Conservation (phyloP, 495 filamentous ascomycete species). For the Chaetomium tenue region DNA sequence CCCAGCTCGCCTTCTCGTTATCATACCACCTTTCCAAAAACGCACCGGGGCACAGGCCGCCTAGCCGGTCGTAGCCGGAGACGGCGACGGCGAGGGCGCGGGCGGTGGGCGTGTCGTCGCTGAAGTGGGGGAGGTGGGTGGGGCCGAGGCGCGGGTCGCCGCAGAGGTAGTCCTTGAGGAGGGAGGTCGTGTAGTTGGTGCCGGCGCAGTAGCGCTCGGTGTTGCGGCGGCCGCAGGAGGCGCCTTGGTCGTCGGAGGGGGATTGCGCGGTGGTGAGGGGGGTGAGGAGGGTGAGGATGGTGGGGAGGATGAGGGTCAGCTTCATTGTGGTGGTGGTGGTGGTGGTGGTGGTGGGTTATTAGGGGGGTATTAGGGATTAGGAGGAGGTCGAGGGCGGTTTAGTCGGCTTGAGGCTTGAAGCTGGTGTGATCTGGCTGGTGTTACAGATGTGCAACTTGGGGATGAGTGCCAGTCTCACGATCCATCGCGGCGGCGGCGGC, state of each 20-base stretch:
- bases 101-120: slow-evolving; percentile 25
- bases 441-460: too few relatives aligned
- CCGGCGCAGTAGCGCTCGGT: slow-evolving; percentile 37
- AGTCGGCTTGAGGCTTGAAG: neutral
- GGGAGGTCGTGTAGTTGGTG: slow-evolving; percentile 38
- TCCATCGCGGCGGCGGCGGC: neutral
- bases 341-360: neutral
- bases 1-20: slow-evolving; percentile 35
- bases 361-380: neutral
- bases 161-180: slow-evolving; percentile 45
- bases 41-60: slow-evolving; percentile 46
- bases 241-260: too few relatives aligned
- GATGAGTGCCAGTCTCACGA: neutral
- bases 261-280: neutral
- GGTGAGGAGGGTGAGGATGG: slow-evolving; percentile 2
- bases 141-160: slow-evolving; percentile 55
- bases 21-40: slow-evolving; percentile 52
- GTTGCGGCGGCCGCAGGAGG: slow-evolving; percentile 11
- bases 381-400: neutral
- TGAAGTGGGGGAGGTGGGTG: slow-evolving; percentile 35
- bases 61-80: slow-evolving; percentile 49
- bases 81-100: slow-evolving; percentile 40
- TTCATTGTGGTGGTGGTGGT: slow-evolving; percentile 2
- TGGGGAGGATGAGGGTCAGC: neutral
- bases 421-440: too few relatives aligned